These are phyloP conservation scores for Gastrolobium villosum DNA, from an alignment of 306 rosid species.

Conservation along the genomic window DNA sequence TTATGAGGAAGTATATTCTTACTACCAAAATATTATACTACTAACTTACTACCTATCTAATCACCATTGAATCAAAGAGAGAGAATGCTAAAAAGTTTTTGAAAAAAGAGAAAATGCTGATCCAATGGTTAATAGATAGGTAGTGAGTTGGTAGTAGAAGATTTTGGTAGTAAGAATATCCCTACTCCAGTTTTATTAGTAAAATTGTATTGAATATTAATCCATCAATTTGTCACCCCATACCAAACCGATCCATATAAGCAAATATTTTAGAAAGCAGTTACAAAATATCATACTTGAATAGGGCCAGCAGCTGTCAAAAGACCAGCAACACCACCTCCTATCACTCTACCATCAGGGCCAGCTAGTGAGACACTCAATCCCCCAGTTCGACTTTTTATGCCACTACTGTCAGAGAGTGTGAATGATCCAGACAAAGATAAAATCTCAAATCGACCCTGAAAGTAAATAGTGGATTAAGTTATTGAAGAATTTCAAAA, in stretches of 20 bases:
- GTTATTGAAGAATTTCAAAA: constrained; percentile 30
- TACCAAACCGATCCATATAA: neutral
- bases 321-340: constrained; percentile 85
- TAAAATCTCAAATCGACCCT: constrained; percentile 90
- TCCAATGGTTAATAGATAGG: no score
- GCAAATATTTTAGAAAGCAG: constrained; percentile 19
- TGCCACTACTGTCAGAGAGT: constrained; percentile 50
- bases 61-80: no score
- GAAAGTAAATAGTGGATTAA: constrained; percentile 43
- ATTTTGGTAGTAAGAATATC: no score
- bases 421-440: constrained; percentile 81
- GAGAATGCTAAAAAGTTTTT: no score
- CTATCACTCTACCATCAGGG: constrained; percentile 83
- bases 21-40: no score
- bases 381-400: constrained; percentile 67
- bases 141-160: no score
- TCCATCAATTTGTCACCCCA: constrained; percentile 12
- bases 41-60: no score
- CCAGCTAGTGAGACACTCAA: constrained; percentile 85
- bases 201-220: neutral
- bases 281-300: constrained; percentile 58
- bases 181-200: neutral
- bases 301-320: constrained; percentile 84
- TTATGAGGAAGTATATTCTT: no score
- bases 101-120: no score